Evolutionary conservation across 345 rosid genomes (phyloP), one percentile per base, ranked within the genome.

Genomic region (Gossypium mustelinum): DNA sequence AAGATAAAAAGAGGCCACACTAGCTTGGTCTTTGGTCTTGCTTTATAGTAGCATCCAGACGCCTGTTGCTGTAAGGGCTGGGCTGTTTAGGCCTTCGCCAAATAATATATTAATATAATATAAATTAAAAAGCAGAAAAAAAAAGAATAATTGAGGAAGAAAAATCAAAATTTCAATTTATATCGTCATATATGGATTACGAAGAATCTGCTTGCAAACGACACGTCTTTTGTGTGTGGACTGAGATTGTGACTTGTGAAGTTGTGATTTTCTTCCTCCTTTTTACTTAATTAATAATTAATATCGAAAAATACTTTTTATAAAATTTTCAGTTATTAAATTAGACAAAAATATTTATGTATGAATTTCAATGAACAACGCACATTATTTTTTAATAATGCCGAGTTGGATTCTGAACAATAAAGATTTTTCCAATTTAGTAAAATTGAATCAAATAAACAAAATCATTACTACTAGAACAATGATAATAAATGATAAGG

Each of bases 1-100:
- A 2, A 55, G 34, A 44, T 56, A 59, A 11, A 70, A 60, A 11
- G 67, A 72, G 50, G 63, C 72, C 77, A 66, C 80, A 41, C 72
- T 58, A 72, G 20, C 76, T 52, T 13, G 39, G 73, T 44, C 65
- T 69, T 34, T 9, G 44, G 75, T 51, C 73, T 74, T 25, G 16
- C 58, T 48, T 73, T 64, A 62, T 51, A 51, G 2, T 45, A 45
- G 39, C 29, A 13, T 43, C 66, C 16, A 61, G 43, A 62, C 34
- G 43, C 67, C 39, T 16, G 2, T 20, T 34, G 62, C 9, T 58
- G 34, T 5, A 34, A 34, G 29, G 61, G 29, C 62, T 22, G 25
- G 61, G 61, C 34, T 29, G 16, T 14, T 57, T 20, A 9, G n/a
- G 44, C 18, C 44, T 51, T 12, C 56, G 56, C 17, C 7, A 14